Evolutionary conservation across 306 rosid genomes (phyloP).

Genomic region (Benincasa hispida): DNA sequence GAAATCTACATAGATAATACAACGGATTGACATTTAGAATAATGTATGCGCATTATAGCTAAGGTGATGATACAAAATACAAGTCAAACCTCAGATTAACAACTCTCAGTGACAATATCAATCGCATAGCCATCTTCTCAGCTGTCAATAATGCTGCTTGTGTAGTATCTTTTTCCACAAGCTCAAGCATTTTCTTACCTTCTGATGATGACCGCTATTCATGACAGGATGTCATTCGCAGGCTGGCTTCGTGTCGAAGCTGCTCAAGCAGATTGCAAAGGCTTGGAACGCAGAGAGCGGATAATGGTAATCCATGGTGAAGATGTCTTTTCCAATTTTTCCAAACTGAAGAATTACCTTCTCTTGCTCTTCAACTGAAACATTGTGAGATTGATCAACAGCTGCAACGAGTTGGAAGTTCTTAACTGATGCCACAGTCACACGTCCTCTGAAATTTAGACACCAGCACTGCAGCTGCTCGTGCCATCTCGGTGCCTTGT

Average conservation of each 20-base stretch:
- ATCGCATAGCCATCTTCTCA: background rate
- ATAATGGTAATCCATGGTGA: constrained; percentile 85
- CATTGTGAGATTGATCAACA: constrained; percentile 50
- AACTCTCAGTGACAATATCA: background rate
- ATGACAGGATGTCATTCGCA: constrained; percentile 36
- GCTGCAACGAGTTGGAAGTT: constrained; percentile 87
- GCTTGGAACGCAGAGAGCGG: constrained; percentile 94
- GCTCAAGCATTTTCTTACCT: background rate
- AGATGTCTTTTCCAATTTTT: constrained; percentile 75
- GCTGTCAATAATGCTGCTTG: background rate
- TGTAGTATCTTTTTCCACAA: constrained; percentile 4
- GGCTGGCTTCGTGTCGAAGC: constrained; percentile 80
- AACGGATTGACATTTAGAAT: background rate
- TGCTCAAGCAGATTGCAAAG: constrained; percentile 80
- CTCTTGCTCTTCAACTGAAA: constrained; percentile 60
- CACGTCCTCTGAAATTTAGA: constrained; percentile 78
- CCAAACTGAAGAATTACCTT: constrained; percentile 80
- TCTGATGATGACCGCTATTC: background rate
- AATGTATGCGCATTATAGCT: constrained; percentile 1
- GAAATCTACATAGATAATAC: constrained; percentile 7
- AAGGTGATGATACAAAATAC: constrained; percentile 1
- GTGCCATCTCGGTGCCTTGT: constrained; percentile 87
- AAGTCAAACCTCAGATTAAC: constrained; percentile 4
- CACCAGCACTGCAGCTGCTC: constrained; percentile 96
- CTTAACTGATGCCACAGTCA: constrained; percentile 81